Percentiles rank a stretch among this genome's conserved stretches.
Evolutionary conservation across 2,329 filamentous ascomycete species (phyloP).

Genomic region (Ascochyta koolunga): DNA sequence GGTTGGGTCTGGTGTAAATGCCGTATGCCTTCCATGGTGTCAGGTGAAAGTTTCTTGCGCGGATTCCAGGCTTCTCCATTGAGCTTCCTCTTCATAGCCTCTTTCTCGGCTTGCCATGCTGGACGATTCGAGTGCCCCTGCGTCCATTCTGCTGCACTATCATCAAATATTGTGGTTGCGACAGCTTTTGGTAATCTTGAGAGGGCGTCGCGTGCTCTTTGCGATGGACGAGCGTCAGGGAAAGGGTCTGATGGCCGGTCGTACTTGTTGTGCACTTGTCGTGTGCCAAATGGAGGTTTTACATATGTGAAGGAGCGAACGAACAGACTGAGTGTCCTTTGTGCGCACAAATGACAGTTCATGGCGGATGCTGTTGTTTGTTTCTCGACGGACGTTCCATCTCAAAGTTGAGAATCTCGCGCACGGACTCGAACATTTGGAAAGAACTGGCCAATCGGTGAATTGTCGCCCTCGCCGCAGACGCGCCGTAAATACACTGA

Average conservation of each 20-base stretch:
- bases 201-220: slow-evolving; percentile 1
- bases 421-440: slow-evolving; percentile 8
- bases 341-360: slow-evolving; percentile 37
- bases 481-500: slow-evolving; percentile 2
- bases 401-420: slow-evolving; percentile 6
- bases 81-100: slow-evolving; percentile 77
- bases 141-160: slow-evolving; percentile 12
- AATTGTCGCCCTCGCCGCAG: slow-evolving; percentile 4
- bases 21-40: slow-evolving; percentile 88
- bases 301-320: slow-evolving; percentile 22
- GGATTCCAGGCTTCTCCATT: slow-evolving; percentile 78
- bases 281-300: slow-evolving; percentile 6
- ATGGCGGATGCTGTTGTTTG: slow-evolving; percentile 23
- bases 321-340: slow-evolving; percentile 29
- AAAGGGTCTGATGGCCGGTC: slow-evolving; percentile 5
- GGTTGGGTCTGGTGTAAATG: slow-evolving; percentile 80
- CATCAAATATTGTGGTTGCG: slow-evolving; percentile 12
- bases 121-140: slow-evolving; percentile 44
- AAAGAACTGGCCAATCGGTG: slow-evolving; percentile 11
- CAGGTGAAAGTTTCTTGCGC: slow-evolving; percentile 85
- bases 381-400: not conserved
- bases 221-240: not conserved
- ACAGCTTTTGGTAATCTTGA: slow-evolving; percentile 5
- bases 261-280: slow-evolving; percentile 9
- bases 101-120: slow-evolving; percentile 78